Evolutionary conservation across 345 rosid genomes (phyloP).

Genomic region (Lenwebbia sp.): DNA sequence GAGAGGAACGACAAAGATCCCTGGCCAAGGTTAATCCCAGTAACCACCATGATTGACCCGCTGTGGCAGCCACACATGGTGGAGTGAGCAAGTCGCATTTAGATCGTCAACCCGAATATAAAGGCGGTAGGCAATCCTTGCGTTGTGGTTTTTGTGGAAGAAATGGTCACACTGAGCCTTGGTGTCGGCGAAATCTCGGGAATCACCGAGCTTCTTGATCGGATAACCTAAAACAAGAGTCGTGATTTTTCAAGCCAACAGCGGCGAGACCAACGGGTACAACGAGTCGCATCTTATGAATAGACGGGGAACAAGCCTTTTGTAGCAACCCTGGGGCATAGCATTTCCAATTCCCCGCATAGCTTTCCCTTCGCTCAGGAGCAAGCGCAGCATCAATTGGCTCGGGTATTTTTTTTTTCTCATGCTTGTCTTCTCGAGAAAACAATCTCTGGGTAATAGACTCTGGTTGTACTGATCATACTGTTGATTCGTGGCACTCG

Average conservation of each 20-base stretch:
- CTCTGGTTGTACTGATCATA: background rate
- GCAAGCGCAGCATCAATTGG: background rate
- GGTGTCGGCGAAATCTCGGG: background rate
- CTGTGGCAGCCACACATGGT: background rate
- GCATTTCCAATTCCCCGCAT: background rate
- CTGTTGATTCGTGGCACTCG: background rate
- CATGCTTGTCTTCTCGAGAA: background rate
- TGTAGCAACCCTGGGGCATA: background rate
- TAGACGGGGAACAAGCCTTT: background rate
- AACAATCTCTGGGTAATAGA: background rate
- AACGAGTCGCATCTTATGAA: background rate
- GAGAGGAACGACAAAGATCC: background rate
- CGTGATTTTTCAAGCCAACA: background rate
- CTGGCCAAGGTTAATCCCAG: background rate
- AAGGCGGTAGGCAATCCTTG: background rate
- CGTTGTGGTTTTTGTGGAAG: background rate
- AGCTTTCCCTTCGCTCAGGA: background rate
- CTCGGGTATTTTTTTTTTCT: background rate
- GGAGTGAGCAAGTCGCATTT: background rate
- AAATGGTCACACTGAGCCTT: background rate
- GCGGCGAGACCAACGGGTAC: background rate
- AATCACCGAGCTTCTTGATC: background rate
- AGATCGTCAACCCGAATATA: background rate
- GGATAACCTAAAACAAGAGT: background rate
- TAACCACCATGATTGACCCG: background rate